Conservation (phyloP, 2,329 filamentous ascomycete species). For the Paecilomyces niveus region DNA sequence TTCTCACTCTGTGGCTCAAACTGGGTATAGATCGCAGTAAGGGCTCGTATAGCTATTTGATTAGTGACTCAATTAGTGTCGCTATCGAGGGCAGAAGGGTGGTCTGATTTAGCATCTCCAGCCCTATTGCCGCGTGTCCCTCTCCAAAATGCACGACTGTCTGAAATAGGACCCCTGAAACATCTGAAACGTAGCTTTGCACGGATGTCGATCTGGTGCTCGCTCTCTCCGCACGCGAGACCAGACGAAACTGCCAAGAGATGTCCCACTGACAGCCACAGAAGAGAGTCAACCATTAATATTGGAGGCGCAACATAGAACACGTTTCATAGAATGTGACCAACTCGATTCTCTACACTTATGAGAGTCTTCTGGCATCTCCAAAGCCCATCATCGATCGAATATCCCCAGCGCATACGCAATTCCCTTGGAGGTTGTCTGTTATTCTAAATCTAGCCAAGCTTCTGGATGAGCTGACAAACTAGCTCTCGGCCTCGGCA, state of each 20-base stretch:
- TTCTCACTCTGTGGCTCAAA: neutral
- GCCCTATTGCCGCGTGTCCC: neutral
- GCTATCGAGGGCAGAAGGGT: neutral
- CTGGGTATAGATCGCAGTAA: neutral
- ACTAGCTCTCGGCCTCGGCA: neutral
- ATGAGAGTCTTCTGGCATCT: neutral
- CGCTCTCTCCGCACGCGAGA: neutral
- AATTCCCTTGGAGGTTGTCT: neutral
- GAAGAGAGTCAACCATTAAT: neutral
- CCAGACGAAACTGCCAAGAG: neutral
- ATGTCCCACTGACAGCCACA: neutral
- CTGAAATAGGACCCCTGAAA: neutral
- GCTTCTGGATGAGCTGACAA: neutral
- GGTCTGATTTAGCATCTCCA: neutral
- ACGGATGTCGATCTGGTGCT: neutral
- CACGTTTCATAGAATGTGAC: neutral
- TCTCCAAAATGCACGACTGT: neutral
- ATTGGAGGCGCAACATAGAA: neutral
- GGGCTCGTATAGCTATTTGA: neutral
- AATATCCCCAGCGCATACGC: neutral
- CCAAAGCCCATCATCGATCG: neutral
- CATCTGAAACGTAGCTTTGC: constrained; percentile 2
- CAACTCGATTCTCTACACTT: neutral
- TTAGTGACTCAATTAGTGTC: neutral
- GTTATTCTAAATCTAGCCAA: neutral